Conservation (phyloP, 495 filamentous ascomycete species). For the Cercophora sp. region DNA sequence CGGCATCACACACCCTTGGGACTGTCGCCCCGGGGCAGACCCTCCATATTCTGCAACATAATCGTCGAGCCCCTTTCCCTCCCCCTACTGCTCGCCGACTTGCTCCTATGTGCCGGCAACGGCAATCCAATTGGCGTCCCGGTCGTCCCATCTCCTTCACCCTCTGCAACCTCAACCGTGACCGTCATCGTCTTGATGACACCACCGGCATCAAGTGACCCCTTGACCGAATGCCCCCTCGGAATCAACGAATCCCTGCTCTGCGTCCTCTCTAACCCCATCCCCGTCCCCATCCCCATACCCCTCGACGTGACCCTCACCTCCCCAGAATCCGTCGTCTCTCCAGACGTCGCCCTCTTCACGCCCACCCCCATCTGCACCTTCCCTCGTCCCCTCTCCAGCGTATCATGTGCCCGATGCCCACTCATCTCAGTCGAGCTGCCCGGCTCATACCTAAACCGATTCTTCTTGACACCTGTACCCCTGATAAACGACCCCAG, state of each 20-base stretch:
- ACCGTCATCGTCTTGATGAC: slow-evolving; percentile 32
- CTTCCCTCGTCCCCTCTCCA: slow-evolving; percentile 26
- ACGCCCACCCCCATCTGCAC: neutral
- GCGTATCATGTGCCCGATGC: slow-evolving; percentile 10
- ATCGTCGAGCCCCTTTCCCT: slow-evolving; percentile 2
- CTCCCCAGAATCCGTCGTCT: neutral
- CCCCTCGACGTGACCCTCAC: too few species aligned
- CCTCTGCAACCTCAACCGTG: slow-evolving; percentile 9
- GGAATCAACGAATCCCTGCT: slow-evolving; percentile 28
- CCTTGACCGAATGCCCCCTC: neutral
- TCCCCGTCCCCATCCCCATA: neutral
- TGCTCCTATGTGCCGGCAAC: neutral
- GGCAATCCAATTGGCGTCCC: neutral
- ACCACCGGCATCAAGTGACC: neutral
- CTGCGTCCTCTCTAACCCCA: slow-evolving; percentile 1
- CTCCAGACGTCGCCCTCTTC: slow-evolving; percentile 11
- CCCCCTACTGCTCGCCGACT: slow-evolving; percentile 3
- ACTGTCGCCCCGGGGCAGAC: neutral
- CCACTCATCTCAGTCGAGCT: slow-evolving; percentile 6
- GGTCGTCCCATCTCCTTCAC: neutral
- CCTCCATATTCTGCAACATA: neutral
- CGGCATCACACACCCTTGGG: too few species aligned
- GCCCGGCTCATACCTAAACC: slow-evolving; percentile 52
- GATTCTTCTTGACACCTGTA: slow-evolving; percentile 68
- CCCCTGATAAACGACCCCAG: slow-evolving; percentile 79